phyloP scores from a whole-genome alignment of 176 grass and related monocot species.

The Musa troglodytarum region DNA sequence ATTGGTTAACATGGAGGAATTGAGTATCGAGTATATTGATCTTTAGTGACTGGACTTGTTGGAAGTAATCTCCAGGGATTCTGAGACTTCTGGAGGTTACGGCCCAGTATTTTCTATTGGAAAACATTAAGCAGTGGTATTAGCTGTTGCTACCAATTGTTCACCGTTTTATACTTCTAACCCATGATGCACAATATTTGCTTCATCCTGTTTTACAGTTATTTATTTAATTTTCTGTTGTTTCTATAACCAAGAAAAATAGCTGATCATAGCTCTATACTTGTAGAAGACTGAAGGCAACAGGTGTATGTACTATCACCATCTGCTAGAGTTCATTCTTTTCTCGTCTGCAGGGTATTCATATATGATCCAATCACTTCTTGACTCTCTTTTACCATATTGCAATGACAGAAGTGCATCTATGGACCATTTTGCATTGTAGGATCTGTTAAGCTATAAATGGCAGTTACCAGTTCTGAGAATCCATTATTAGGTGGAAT shows the following conservation, averaged over 20 bases:
- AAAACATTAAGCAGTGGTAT: not conserved
- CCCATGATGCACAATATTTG: not conserved
- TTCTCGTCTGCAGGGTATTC: no score
- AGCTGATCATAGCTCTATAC: not conserved
- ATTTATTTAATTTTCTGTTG: not conserved
- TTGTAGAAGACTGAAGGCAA: not conserved
- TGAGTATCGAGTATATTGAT: no score
- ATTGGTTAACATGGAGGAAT: no score
- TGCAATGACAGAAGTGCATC: not conserved
- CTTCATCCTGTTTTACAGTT: no score
- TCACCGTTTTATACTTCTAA: not conserved
- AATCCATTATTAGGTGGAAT: slow-evolving; percentile 30
- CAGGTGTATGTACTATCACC: not conserved
- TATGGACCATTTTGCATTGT: not conserved
- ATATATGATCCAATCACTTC: not conserved
- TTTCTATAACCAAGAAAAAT: not conserved
- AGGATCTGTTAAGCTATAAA: slow-evolving; percentile 19
- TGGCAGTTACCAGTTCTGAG: slow-evolving; percentile 32
- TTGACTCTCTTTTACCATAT: not conserved
- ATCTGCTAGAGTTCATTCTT: no score
- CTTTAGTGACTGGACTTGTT: no score
- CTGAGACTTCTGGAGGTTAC: no score
- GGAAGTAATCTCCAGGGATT: no score
- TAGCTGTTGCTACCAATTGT: not conserved
- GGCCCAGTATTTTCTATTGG: not conserved